Base-by-base conservation (phyloP, 257 asterid species). In the Verbascum thapsus region DNA sequence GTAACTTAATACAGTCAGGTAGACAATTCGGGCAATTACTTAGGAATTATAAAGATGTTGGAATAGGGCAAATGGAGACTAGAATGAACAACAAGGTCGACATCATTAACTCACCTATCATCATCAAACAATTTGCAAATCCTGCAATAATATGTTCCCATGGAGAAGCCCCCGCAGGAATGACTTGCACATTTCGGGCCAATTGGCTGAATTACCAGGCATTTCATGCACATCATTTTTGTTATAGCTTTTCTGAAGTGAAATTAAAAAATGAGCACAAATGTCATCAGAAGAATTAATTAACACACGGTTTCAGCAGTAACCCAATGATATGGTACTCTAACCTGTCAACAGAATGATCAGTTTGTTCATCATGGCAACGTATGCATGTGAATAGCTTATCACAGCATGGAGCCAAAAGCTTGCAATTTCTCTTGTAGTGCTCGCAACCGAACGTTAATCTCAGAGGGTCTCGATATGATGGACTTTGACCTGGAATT, bases 151-250 rank as follows among this genome's bases (percentile, higher is more conserved):
- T 87, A 83, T 68, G 69, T 87, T 40, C 83, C 95, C 96, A 90
- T 90, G 68, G 86, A 81, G 73, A 85, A 87, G 71, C 78, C 84
- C 45, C 68, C 45, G 72, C 97, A 90, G 53, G 85, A 66, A 50
- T 26, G 66, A 26, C 71, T 77, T 16, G 69, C 72, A 64, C 97
- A 90, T 56, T 20, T 78, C 35, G 85, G 77, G 53, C 87, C 82
- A 37, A 87, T 72, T 44, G 82, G 83, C 76, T 87, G 97, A 67
- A 85, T 72, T 35, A 75, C 66, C 75, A 87, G 72, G 80, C 97
- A 90, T 76, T 76, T 78, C 97, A 87, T 90, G 84, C 97, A 90
- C 88, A 88, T 77, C 88, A 90, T 90, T 63, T 83, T 72, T 35
- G 78, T 80, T 56, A 87, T 80, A 68, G 81, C 49, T 82, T 76